These are phyloP conservation scores for Boletus edulis DNA, from an alignment of 768 basidiomycete species.

Conservation along the genomic window DNA sequence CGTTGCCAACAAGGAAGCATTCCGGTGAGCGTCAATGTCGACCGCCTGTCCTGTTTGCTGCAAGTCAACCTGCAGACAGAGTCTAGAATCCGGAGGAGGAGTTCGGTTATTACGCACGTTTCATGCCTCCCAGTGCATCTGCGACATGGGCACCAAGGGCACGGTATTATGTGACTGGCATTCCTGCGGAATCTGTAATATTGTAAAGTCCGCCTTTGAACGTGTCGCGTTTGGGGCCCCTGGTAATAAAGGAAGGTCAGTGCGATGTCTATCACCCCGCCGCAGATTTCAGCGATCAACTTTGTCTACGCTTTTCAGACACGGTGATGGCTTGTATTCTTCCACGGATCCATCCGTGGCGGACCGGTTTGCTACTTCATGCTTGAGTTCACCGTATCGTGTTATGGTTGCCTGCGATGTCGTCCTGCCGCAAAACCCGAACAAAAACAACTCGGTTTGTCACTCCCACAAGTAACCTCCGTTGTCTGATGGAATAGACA, in stretches of 20 bases:
- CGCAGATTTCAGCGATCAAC: background rate
- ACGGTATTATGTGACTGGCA: conserved; percentile 50
- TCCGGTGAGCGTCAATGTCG: conserved; percentile 37
- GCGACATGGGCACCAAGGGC: conserved; percentile 60
- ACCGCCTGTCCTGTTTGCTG: conserved; percentile 1
- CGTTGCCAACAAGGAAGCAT: conserved; percentile 42
- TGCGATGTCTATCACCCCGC: conserved; percentile 5
- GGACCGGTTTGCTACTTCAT: conserved; percentile 62
- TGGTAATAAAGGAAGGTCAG: conserved; percentile 55
- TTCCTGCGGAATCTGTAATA: conserved; percentile 65
- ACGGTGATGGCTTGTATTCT: conserved; percentile 63
- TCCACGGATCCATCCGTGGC: conserved; percentile 58
- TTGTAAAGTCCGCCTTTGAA: conserved; percentile 56
- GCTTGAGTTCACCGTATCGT: conserved; percentile 63
- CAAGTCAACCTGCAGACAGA: conserved; percentile 13
- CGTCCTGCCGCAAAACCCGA: conserved; percentile 34
- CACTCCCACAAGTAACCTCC: conserved; percentile 14
- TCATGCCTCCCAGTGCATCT: conserved; percentile 65
- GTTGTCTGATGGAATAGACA: conserved; percentile 32
- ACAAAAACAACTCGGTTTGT: conserved; percentile 27
- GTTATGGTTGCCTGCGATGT: conserved; percentile 63
- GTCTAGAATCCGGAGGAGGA: conserved; percentile 36
- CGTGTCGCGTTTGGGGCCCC: conserved; percentile 54
- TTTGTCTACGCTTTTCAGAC: conserved; percentile 34
- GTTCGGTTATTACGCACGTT: conserved; percentile 55